Evolutionary conservation across 169 alveolate species (phyloP).

Genomic region (Miamiensis avidus): DNA sequence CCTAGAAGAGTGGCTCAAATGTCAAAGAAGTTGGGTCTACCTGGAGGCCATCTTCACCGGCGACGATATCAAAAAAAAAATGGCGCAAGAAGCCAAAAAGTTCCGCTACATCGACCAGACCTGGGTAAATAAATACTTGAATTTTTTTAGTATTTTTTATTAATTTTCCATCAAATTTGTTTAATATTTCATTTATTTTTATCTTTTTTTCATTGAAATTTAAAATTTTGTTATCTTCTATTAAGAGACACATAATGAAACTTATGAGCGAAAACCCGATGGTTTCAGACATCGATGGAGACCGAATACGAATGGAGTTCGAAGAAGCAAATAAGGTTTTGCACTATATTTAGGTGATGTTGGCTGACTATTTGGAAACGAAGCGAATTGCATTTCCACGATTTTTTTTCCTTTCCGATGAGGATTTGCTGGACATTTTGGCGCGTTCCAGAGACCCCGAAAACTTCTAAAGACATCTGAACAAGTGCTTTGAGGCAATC

Average conservation of each 20-base stretch:
- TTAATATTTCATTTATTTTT: not conserved
- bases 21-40: conserved; percentile 88
- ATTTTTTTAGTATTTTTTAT: too few relatives aligned
- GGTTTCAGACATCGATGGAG: conserved; percentile 48
- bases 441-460: conserved; percentile 93
- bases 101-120: conserved; percentile 81
- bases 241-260: conserved; percentile 84
- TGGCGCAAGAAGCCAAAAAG: conserved; percentile 82
- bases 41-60: conserved; percentile 91
- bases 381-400: conserved; percentile 90
- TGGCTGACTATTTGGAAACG: conserved; percentile 91
- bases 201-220: not conserved
- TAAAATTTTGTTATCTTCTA: conserved; percentile 19
- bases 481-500: conserved; percentile 92
- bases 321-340: conserved; percentile 49
- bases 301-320: conserved; percentile 62
- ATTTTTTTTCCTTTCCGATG: conserved; percentile 92
- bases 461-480: conserved; percentile 89
- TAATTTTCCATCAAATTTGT: not conserved
- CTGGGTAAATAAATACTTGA: conserved; percentile 70
- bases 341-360: conserved; percentile 83
- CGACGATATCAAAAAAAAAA: conserved; percentile 89
- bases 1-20: conserved; percentile 83
- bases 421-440: conserved; percentile 91
- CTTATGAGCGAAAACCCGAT: conserved; percentile 28